Conservation (phyloP, 2,329 filamentous ascomycete genomes). For the Pseudogymnoascus sp. region DNA sequence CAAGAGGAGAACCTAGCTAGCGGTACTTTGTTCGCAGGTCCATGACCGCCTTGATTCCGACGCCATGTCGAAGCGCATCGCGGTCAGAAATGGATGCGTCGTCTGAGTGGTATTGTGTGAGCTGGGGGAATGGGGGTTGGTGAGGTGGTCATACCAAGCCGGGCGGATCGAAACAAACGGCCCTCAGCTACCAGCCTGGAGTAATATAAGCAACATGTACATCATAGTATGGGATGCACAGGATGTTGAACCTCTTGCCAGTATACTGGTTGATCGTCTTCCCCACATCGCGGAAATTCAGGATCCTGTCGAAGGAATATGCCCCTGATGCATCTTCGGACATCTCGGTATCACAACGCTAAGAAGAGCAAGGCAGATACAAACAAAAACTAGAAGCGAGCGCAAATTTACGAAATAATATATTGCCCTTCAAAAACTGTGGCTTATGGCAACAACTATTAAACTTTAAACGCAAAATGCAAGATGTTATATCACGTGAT, state of each 20-base stretch:
- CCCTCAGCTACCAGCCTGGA: slow-evolving; percentile 47
- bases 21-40: slow-evolving; percentile 68
- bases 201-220: slow-evolving; percentile 4
- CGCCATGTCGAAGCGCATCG: slow-evolving; percentile 46
- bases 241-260: slow-evolving; percentile 41
- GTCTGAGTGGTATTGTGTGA: slow-evolving; percentile 40
- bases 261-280: slow-evolving; percentile 54
- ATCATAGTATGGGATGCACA: neutral
- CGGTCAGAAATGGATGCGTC: slow-evolving; percentile 62
- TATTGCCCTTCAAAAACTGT: neutral
- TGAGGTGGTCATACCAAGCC: slow-evolving; percentile 39
- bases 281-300: slow-evolving; percentile 74
- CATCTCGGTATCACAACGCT: neutral
- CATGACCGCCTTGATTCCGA: slow-evolving; percentile 63
- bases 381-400: neutral
- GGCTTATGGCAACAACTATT: neutral
- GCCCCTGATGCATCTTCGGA: neutral
- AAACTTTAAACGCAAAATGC: neutral
- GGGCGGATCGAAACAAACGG: slow-evolving; percentile 59
- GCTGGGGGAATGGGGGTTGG: neutral
- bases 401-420: neutral
- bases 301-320: slow-evolving; percentile 44
- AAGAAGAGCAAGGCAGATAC: neutral
- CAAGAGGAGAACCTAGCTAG: neutral
- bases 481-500: neutral